Base-by-base conservation (phyloP, 345 rosid species). In the Mallotus nudiflorus region DNA sequence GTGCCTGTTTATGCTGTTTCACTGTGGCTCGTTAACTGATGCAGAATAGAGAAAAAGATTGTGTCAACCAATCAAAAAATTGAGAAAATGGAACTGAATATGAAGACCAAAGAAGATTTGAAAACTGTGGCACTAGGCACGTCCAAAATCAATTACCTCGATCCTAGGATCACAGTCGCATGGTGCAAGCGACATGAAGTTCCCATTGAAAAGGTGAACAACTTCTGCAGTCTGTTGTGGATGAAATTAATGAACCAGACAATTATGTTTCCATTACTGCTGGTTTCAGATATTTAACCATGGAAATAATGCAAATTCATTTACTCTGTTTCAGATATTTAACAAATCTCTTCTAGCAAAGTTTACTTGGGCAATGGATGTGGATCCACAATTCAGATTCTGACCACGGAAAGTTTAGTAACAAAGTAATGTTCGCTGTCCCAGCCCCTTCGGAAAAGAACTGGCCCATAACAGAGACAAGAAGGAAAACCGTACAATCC, bases 101-200 rank as follows among this genome's bases (percentile, higher is more conserved):
- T 85, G 88, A 68, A 70, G 66, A 83, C 90, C 40, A 95, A 89
- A 67, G 99, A 95, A 68, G 98, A 95, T 71, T 77, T 96, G 56
- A 96, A 96, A 85, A 90, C 96, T 0, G 97, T 96, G 66, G 96
- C 99, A 27, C 77, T 95, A 54, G 98, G 99, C 73, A 95, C 98
- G 1, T 95, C 99, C 60, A 96, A 92, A 75, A 90, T 95, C 72
- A 95, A 95, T 72, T 95, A 95, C 73, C 88, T 92, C 31, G 98
- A 95, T 81, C 99, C 99, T 55, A 85, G 99, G 84, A 95, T 95
- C 62, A 92, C 97, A 0, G 99, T 95, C 9, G 97, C 99, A 3
- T 95, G 99, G 99, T 95, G 99, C 87, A 95, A 95, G 80, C 87
- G 99, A 24, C 92, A 88, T 48, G 99, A 95, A 65, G 99, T 95